These are phyloP conservation scores for Dothideomycetes sp. DNA, from an alignment of 2,329 filamentous ascomycete genomes.

Conservation along the genomic window DNA sequence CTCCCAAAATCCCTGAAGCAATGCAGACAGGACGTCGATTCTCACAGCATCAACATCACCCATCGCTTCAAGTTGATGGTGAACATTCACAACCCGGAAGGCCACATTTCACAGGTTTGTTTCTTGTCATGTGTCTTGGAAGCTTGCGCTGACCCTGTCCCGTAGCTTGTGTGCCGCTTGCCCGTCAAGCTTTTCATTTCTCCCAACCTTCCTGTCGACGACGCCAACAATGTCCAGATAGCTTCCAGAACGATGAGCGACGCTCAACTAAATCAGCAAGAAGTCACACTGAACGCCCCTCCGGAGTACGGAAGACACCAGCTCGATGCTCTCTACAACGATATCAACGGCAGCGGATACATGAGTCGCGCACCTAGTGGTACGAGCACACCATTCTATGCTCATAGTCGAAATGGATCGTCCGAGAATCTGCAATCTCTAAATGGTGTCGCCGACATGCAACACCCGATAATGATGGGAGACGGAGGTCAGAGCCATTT, in stretches of 20 bases:
- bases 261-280: slow-evolving; percentile 40
- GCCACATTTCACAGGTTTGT: slow-evolving; percentile 70
- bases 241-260: slow-evolving; percentile 32
- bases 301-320: slow-evolving; percentile 86
- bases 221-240: slow-evolving; percentile 68
- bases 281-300: slow-evolving; percentile 62
- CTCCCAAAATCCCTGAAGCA: slow-evolving; percentile 73
- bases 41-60: slow-evolving; percentile 79
- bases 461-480: slow-evolving; percentile 46
- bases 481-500: slow-evolving; percentile 32
- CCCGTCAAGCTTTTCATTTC: slow-evolving; percentile 93
- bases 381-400: slow-evolving; percentile 68
- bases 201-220: slow-evolving; percentile 79
- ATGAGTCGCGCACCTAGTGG: slow-evolving; percentile 42
- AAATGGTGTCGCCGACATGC: slow-evolving; percentile 40
- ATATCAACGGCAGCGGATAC: slow-evolving; percentile 72
- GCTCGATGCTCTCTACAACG: slow-evolving; percentile 83
- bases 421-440: slow-evolving; percentile 65
- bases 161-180: slow-evolving; percentile 78
- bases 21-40: slow-evolving; percentile 84
- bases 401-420: slow-evolving; percentile 63
- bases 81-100: slow-evolving; percentile 87
- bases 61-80: slow-evolving; percentile 91
- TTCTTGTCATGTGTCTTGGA: slow-evolving; percentile 34
- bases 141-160: slow-evolving; percentile 47